Evolutionary conservation across 2,329 filamentous ascomycete species (phyloP).

Genomic region (Metarhizium brunneum): DNA sequence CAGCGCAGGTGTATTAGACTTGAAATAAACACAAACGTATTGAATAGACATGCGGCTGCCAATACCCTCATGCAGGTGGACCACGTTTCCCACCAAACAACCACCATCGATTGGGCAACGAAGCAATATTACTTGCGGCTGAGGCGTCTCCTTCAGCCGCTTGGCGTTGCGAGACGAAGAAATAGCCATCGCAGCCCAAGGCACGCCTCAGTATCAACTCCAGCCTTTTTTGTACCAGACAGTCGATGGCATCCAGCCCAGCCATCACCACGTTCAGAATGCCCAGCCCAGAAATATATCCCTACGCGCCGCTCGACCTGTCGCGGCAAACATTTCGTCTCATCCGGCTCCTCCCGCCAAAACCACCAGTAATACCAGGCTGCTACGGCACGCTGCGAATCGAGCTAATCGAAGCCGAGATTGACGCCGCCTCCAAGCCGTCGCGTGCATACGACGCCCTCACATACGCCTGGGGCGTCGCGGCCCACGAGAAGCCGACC

Average conservation of each 20-base stretch:
- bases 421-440: constrained; percentile 5
- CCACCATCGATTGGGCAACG: neutral
- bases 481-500: constrained; percentile 7
- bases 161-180: neutral
- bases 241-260: too few species aligned
- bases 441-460: constrained; percentile 17
- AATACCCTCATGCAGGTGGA: neutral
- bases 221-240: too few species aligned
- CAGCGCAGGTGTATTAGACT: too few species aligned
- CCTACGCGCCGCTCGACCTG: constrained; percentile 7
- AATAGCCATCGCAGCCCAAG: too few species aligned
- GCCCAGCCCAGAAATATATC: neutral
- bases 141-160: neutral
- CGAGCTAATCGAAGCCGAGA: constrained; percentile 15
- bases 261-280: neutral
- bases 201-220: too few species aligned
- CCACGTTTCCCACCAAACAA: neutral
- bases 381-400: constrained; percentile 16
- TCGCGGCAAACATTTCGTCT: constrained; percentile 14
- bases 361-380: constrained; percentile 10
- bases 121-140: neutral
- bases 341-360: constrained; percentile 14
- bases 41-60: too few species aligned
- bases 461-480: constrained; percentile 21
- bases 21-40: too few species aligned